Evolutionary conservation across 805 yeast species (phyloP).

Genomic region (Ogataea ganodermae): DNA sequence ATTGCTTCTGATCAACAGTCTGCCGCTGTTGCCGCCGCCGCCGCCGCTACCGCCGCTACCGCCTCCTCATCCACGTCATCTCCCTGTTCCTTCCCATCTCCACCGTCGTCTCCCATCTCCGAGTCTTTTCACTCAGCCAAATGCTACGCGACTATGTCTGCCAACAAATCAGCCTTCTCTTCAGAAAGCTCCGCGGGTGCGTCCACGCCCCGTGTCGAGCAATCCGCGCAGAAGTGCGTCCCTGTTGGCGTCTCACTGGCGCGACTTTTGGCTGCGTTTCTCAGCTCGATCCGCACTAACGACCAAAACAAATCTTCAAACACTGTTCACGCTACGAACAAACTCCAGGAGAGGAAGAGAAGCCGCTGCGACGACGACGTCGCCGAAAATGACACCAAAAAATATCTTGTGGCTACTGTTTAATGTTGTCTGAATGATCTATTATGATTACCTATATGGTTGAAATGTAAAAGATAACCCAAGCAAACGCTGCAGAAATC

Average conservation of each 20-base stretch:
- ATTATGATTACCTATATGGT: conserved; percentile 5
- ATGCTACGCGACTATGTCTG: conserved; percentile 17
- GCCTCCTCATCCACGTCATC: not conserved
- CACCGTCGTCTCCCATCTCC: conserved; percentile 23
- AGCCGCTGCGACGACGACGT: not conserved
- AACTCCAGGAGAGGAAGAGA: not conserved
- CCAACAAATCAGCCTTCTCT: not conserved
- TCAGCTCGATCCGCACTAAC: conserved; percentile 9
- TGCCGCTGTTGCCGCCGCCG: not conserved
- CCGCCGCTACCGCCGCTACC: not conserved
- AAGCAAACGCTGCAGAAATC: conserved; percentile 12
- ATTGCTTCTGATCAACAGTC: not conserved
- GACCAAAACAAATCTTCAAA: not conserved
- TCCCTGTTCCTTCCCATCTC: too few relatives aligned
- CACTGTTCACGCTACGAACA: conserved; percentile 21
- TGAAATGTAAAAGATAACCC: conserved; percentile 12
- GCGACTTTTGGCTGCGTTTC: conserved; percentile 16
- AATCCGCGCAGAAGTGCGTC: not conserved
- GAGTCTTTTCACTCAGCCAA: conserved; percentile 1
- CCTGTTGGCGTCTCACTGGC: conserved; percentile 13
- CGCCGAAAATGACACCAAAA: not conserved
- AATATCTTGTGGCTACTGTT: not conserved
- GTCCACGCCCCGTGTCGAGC: conserved; percentile 19
- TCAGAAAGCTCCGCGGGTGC: conserved; percentile 10
- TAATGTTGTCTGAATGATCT: not conserved